Evolutionary conservation across 169 alveolate species (phyloP), one percentile per base, ranked within the genome.

Genomic region (Eimeria zaria): DNA sequence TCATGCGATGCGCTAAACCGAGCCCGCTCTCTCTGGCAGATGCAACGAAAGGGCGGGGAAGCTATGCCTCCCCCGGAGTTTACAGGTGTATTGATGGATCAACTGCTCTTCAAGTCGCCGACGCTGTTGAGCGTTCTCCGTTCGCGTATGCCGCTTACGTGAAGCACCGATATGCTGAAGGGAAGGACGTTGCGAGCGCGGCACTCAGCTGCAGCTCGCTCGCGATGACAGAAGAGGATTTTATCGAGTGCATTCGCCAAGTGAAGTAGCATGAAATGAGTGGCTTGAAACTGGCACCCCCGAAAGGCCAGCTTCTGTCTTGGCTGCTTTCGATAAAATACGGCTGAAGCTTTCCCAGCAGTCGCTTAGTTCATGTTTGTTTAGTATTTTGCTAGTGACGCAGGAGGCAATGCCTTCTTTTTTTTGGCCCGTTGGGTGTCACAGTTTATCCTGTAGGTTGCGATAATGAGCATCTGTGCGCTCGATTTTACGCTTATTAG

Each of bases 151-250:
- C 39, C 22, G 88, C 64, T 7, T 78, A 78, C 64, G 11, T 3
- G 62, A 48, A 78, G 7, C 88, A 78, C 64, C 88, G 88, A n/a
- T 78, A 78, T 27, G 88, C 88, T 78, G 88, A 67, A 51, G 88
- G 88, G 9, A 78, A 30, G 67, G 88, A 78, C 67, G 88, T 46
- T 44, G 88, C 88, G 27, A 78, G 88, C 88, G 46, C 46, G 2
- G 88, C 88, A 78, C 46, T 48, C 88, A 78, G 88, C 44, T 78
- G 88, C 64, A 9, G 88, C 67, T 78, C 88, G 69, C 88, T 78
- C 4, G 67, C 67, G 41, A 11, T 51, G 64, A 78, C 88, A 27
- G 67, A 78, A 78, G 67, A 48, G n/a, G 88, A 78, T 44, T 78
- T 78, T n/a, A 7, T 78, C 39, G 67, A 51, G 88, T 78, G 88